These are phyloP conservation scores for Bruguiera gymnorhiza DNA, from an alignment of 345 rosid species.

Conservation along the genomic window DNA sequence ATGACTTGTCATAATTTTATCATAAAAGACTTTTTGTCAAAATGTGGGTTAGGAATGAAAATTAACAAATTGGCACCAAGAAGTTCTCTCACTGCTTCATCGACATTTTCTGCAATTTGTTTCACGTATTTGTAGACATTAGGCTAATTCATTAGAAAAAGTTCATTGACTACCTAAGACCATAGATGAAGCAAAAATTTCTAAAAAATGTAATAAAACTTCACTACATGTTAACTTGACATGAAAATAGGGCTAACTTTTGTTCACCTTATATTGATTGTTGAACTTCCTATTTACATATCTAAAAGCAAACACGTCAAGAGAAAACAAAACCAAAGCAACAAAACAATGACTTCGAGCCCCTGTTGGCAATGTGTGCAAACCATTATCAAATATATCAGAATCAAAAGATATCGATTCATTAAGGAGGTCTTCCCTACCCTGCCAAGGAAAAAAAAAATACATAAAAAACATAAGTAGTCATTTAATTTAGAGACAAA, in stretches of 20 bases:
- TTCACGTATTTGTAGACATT: conserved; percentile 49
- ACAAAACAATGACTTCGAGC: background rate
- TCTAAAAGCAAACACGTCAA: conserved; percentile 2
- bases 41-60: background rate
- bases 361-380: too few relatives aligned
- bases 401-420: conserved; percentile 15
- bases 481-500: too few relatives aligned
- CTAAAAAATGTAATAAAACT: too few relatives aligned
- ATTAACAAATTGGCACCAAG: conserved; percentile 87
- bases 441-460: background rate
- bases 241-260: too few relatives aligned
- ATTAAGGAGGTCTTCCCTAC: conserved; percentile 21
- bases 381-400: background rate
- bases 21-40: conserved; percentile 7
- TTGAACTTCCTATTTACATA: conserved; percentile 21
- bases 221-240: too few relatives aligned
- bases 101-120: conserved; percentile 79
- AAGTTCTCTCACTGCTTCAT: conserved; percentile 89
- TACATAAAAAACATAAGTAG: background rate
- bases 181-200: too few relatives aligned
- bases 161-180: background rate
- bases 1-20: conserved; percentile 9
- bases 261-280: conserved; percentile 16
- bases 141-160: conserved; percentile 2
- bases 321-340: background rate